A percentile compares a stretch with the other conserved stretches of the same genome.
Conservation (phyloP, 768 basidiomycete species). For the Pulveroboletus frians region DNA sequence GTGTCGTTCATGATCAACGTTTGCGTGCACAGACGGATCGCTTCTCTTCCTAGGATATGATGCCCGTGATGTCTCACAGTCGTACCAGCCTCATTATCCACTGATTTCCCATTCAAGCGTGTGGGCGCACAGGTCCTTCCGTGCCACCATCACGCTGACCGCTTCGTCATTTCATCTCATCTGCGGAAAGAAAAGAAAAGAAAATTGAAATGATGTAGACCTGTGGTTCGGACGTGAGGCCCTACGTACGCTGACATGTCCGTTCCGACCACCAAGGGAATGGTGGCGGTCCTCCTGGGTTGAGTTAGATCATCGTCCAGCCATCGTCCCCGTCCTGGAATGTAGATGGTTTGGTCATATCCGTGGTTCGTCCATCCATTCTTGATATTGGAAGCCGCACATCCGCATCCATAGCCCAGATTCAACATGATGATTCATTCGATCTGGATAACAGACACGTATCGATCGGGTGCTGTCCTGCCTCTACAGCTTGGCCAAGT, state of each 20-base stretch:
- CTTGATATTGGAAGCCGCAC: background rate
- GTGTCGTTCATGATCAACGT: constrained; percentile 25
- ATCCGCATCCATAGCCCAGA: constrained; percentile 1
- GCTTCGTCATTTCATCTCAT: constrained; percentile 15
- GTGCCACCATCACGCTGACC: constrained; percentile 9
- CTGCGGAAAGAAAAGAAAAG: background rate
- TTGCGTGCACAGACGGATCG: constrained; percentile 1
- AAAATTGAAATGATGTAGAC: constrained; percentile 1
- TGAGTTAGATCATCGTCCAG: constrained; percentile 1
- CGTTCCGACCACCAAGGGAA: constrained; percentile 20
- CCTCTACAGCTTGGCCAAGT: background rate
- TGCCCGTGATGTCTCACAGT: constrained; percentile 5
- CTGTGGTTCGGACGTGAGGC: constrained; percentile 1
- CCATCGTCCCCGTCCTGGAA: constrained; percentile 3
- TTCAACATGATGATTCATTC: constrained; percentile 1
- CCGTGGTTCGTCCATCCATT: constrained; percentile 1
- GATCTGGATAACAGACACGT: constrained; percentile 3
- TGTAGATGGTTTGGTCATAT: background rate
- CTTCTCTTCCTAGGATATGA: constrained; percentile 9
- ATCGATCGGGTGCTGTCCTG: background rate
- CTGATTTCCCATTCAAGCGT: constrained; percentile 5
- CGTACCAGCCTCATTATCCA: background rate
- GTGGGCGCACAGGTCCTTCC: constrained; percentile 10
- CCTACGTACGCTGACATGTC: constrained; percentile 3
- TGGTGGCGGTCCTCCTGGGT: constrained; percentile 4